These are phyloP conservation scores for Periconia macrospinosa DNA, from an alignment of 2,329 filamentous ascomycete species.

Conservation along the genomic window DNA sequence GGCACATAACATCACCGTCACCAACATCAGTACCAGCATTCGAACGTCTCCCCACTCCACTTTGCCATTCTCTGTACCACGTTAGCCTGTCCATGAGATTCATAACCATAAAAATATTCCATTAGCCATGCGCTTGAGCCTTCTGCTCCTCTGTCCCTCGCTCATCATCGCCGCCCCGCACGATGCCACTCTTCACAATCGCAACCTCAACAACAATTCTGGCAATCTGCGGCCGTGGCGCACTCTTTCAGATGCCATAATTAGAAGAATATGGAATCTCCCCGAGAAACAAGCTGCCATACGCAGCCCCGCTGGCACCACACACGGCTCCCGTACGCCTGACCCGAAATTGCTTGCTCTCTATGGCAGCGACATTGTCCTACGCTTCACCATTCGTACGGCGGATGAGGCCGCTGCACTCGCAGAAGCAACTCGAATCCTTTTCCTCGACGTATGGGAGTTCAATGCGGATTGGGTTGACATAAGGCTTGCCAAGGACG, in stretches of 20 bases:
- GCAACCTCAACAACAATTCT: slow-evolving; percentile 15
- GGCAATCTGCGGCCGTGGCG: slow-evolving; percentile 38
- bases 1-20: too few species aligned
- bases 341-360: slow-evolving; percentile 41
- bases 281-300: slow-evolving; percentile 18
- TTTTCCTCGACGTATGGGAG: slow-evolving; percentile 91
- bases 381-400: slow-evolving; percentile 80
- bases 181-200: slow-evolving; percentile 16
- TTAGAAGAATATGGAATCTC: slow-evolving; percentile 34
- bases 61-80: too few species aligned
- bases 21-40: too few species aligned
- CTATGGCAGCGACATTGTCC: slow-evolving; percentile 81
- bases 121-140: slow-evolving; percentile 14
- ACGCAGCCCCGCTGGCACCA: background rate
- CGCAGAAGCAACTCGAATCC: slow-evolving; percentile 69
- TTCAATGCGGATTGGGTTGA: slow-evolving; percentile 82
- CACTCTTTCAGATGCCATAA: slow-evolving; percentile 39
- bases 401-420: slow-evolving; percentile 70
- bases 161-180: slow-evolving; percentile 37
- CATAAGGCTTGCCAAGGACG: slow-evolving; percentile 74
- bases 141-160: slow-evolving; percentile 34
- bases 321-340: slow-evolving; percentile 4
- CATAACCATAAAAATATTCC: too few species aligned
- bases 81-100: too few species aligned
- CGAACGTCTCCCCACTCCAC: too few species aligned